Percentiles rank a stretch among this genome's conserved stretches.
Conservation (phyloP, 2,329 filamentous ascomycete species). For the Cryphonectria japonica region DNA sequence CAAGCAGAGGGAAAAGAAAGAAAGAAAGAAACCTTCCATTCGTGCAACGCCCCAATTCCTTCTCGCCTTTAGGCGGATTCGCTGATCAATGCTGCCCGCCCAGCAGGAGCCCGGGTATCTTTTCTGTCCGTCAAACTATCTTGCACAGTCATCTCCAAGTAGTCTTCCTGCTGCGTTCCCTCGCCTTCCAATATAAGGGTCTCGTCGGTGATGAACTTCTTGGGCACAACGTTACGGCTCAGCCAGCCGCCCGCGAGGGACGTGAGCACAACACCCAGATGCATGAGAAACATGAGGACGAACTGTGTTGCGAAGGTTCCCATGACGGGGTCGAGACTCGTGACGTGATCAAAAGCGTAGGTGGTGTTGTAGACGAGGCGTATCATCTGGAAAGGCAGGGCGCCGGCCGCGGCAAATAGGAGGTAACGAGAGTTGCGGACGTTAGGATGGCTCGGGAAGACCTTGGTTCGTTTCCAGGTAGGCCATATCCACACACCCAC, state of each 20-base stretch:
- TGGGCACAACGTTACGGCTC: slow-evolving; percentile 17
- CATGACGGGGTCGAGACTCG: slow-evolving; percentile 33
- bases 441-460: slow-evolving; percentile 29
- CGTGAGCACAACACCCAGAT: slow-evolving; percentile 28
- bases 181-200: not conserved
- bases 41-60: not conserved
- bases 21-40: no score
- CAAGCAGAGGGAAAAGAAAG: no score
- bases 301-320: slow-evolving; percentile 33
- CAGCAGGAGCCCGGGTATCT: not conserved
- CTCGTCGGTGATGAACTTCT: slow-evolving; percentile 20
- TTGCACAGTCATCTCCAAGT: not conserved
- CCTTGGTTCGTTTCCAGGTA: slow-evolving; percentile 27
- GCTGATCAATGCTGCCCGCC: not conserved
- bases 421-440: slow-evolving; percentile 29
- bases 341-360: slow-evolving; percentile 31
- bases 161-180: not conserved
- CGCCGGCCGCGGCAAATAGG: slow-evolving; percentile 26
- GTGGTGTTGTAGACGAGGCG: slow-evolving; percentile 33
- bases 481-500: slow-evolving; percentile 34
- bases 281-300: slow-evolving; percentile 32
- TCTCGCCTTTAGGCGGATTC: not conserved
- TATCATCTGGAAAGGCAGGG: slow-evolving; percentile 33
- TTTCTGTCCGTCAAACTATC: not conserved
- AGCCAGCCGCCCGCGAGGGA: slow-evolving; percentile 29